Base-by-base conservation (phyloP, 805 yeast genomes). In the Starmerella bacillaris region DNA sequence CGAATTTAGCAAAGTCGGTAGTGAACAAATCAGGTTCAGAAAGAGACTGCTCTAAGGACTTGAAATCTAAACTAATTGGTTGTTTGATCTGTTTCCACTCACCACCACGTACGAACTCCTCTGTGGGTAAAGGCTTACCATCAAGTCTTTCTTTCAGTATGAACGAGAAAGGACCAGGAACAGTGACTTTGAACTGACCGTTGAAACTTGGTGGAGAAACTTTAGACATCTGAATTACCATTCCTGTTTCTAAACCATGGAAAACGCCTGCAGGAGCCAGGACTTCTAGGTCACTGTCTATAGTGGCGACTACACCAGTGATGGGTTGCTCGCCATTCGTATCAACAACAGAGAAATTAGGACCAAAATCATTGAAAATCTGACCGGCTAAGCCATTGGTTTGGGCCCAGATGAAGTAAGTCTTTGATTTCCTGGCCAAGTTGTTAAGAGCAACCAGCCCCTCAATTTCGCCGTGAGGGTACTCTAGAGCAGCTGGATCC, bases 81-180 rank as follows among this genome's bases (percentile, higher is more conserved):
- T 78, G 72, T 60, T 84, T 84, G 32, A 86, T 94, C 60, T 89
- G 92, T 18, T 83, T 78, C 63, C 79, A 89, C 33, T 79, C 63
- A 43, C 99, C 99, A 33, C 94, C 94, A 50, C 72, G 73, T 35
- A 61, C 56, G 52, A 82, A 89, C 2, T 63, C 56, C 19, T 29
- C 41, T 8, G 41, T 34, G 21, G 34, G 14, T 15, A 16, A 17
- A 84, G 93, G 38, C 30, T 70, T 62, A 37, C 70, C 66, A 17
- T 60, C 49, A 1, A 66, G 63, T 17, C 44, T 17, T 59, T 52
- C 44, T 12, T 67, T 71, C 39, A 86, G 70, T 51, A 70, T 73
- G 64, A 78, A 89, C 2, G 95, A 92, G 53, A 70, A 83, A n/a
- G 98, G 98, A 12, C 96, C 98, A 40, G 78, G 64, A 2, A 83